A percentile compares a stretch with the other conserved stretches of the same genome.
Evolutionary conservation across 164 flowering plant species (phyloP).

Genomic region (Santalum album): DNA sequence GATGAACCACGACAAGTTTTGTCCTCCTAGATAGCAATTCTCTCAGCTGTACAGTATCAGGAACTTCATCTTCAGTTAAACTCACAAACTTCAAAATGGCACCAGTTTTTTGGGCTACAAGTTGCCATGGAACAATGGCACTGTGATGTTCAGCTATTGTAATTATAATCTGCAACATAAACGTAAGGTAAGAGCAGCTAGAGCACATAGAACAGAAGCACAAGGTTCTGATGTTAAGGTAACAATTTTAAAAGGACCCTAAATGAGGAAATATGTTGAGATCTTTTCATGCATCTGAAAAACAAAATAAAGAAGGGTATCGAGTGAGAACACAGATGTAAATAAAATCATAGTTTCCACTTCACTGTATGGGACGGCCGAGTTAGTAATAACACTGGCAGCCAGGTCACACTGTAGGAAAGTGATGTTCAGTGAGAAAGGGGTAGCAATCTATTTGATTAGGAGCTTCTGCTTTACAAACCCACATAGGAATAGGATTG

Average conservation of each 20-base stretch:
- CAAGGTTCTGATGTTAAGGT: background rate
- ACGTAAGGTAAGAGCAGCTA: background rate
- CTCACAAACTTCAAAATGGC: conserved; percentile 64
- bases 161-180: conserved; percentile 51
- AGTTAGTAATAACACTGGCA: no score
- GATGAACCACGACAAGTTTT: conserved; percentile 79
- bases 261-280: background rate
- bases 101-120: conserved; percentile 83
- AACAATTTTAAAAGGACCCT: background rate
- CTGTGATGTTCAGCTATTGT: conserved; percentile 98
- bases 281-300: background rate
- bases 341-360: no score
- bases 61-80: conserved; percentile 64
- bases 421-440: no score
- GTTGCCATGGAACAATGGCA: conserved; percentile 97
- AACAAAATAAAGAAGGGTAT: background rate
- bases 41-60: conserved; percentile 47
- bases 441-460: no score
- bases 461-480: no score
- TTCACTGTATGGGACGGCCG: no score
- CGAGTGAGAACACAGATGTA: no score
- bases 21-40: conserved; percentile 61
- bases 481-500: no score
- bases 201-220: background rate
- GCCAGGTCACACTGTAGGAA: no score